These are phyloP conservation scores for Dioscorea cayenensis DNA, from an alignment of 116 monocot species.

Conservation along the genomic window DNA sequence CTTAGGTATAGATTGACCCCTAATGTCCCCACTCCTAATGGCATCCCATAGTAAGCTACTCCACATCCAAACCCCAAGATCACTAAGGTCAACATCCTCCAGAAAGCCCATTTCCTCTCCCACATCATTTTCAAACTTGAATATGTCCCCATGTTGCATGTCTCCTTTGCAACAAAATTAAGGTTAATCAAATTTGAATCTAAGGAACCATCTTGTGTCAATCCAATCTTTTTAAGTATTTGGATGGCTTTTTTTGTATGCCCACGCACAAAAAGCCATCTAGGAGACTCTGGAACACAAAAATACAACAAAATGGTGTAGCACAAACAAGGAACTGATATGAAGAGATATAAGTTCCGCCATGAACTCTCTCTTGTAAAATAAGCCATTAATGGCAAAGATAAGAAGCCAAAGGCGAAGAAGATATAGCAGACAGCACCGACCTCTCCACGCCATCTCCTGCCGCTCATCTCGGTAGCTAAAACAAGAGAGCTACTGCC, in stretches of 20 bases:
- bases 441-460: slow-evolving; percentile 24
- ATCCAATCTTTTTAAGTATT: slow-evolving; percentile 16
- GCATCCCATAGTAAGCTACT: slow-evolving; percentile 83
- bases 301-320: slow-evolving; percentile 20
- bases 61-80: slow-evolving; percentile 52
- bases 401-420: slow-evolving; percentile 38
- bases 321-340: slow-evolving; percentile 18
- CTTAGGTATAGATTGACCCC: slow-evolving; percentile 52
- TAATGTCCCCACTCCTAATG: slow-evolving; percentile 44
- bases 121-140: slow-evolving; percentile 28
- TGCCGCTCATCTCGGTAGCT: slow-evolving; percentile 28
- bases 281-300: slow-evolving; percentile 26
- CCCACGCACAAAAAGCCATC: slow-evolving; percentile 38
- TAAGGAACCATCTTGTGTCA: not conserved
- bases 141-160: slow-evolving; percentile 8
- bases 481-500: slow-evolving; percentile 26
- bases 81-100: slow-evolving; percentile 53
- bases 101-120: slow-evolving; percentile 45
- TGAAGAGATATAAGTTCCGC: slow-evolving; percentile 27
- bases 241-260: slow-evolving; percentile 25
- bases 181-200: slow-evolving; percentile 26
- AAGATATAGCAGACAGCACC: slow-evolving; percentile 25
- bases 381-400: slow-evolving; percentile 33
- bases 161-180: not conserved
- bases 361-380: slow-evolving; percentile 15